phyloP scores from a whole-genome alignment of 2,329 filamentous ascomycete species.

The Allantophomopsis lycopodina region DNA sequence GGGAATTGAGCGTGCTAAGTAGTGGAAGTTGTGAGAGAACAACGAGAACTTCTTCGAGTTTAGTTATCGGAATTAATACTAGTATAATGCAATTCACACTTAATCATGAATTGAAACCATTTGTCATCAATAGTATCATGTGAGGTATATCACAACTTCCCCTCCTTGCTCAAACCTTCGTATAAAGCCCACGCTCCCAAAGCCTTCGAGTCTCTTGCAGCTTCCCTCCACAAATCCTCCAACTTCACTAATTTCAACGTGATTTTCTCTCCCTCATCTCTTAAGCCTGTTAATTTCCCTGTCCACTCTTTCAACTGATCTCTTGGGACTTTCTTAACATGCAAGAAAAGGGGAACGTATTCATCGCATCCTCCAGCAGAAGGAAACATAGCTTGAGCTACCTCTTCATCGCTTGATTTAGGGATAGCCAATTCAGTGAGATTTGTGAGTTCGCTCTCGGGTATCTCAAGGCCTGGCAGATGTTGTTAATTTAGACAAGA shows the following conservation, averaged over 20 bases:
- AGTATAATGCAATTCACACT: too few species aligned
- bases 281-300: slow-evolving; percentile 41
- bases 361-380: slow-evolving; percentile 48
- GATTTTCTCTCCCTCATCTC: slow-evolving; percentile 46
- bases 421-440: slow-evolving; percentile 34
- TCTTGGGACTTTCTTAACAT: slow-evolving; percentile 36
- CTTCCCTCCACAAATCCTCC: slow-evolving; percentile 42
- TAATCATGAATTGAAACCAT: too few species aligned
- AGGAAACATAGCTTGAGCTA: slow-evolving; percentile 38
- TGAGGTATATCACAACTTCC: slow-evolving; percentile 19
- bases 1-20: too few species aligned
- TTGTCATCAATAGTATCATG: too few species aligned
- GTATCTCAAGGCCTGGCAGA: slow-evolving; percentile 25
- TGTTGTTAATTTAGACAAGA: background rate
- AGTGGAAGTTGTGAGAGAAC: too few species aligned
- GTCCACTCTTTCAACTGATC: slow-evolving; percentile 37
- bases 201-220: slow-evolving; percentile 43
- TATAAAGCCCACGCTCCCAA: slow-evolving; percentile 44
- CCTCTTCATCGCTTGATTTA: slow-evolving; percentile 12
- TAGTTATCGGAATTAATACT: too few species aligned
- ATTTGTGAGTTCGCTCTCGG: slow-evolving; percentile 29
- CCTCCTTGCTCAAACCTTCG: slow-evolving; percentile 36
- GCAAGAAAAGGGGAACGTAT: slow-evolving; percentile 41
- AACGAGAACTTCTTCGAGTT: too few species aligned
- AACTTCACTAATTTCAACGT: slow-evolving; percentile 43